Percentiles rank a stretch among this genome's conserved stretches.
Conservation (phyloP, 1,139 yeast genomes). For the Suhomyces anneliseae region DNA sequence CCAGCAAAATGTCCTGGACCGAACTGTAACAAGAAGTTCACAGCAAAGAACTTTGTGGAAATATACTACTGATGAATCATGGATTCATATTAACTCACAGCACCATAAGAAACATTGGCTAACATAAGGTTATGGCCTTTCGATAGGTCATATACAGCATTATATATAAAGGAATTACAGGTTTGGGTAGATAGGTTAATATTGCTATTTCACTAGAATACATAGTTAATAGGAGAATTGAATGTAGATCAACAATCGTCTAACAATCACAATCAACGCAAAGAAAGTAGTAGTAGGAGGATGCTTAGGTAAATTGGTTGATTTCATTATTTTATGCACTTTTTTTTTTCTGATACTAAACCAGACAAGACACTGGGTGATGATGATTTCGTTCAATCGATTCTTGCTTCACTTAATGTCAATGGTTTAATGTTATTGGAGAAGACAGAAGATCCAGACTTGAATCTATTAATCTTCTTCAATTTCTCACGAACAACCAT, state of each 20-base stretch:
- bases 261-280: neutral
- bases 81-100: no score
- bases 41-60: conserved; percentile 39
- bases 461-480: conserved; percentile 67
- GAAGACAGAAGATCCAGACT: conserved; percentile 45
- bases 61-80: conserved; percentile 21
- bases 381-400: conserved; percentile 28
- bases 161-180: neutral
- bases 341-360: neutral
- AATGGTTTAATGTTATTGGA: conserved; percentile 51
- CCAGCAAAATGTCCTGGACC: conserved; percentile 49
- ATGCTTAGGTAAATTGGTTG: neutral
- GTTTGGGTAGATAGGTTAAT: neutral
- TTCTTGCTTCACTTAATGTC: conserved; percentile 51
- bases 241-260: neutral
- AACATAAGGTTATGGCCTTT: no score
- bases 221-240: neutral
- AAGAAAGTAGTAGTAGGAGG: neutral
- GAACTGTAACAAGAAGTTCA: conserved; percentile 39
- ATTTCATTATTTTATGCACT: no score
- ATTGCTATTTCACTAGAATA: neutral
- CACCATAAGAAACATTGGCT: no score
- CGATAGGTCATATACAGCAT: no score
- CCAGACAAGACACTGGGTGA: neutral
- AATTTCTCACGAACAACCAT: conserved; percentile 86